Base-by-base conservation (phyloP, 805 yeast genomes). In the Ogataea parapolymorpha region DNA sequence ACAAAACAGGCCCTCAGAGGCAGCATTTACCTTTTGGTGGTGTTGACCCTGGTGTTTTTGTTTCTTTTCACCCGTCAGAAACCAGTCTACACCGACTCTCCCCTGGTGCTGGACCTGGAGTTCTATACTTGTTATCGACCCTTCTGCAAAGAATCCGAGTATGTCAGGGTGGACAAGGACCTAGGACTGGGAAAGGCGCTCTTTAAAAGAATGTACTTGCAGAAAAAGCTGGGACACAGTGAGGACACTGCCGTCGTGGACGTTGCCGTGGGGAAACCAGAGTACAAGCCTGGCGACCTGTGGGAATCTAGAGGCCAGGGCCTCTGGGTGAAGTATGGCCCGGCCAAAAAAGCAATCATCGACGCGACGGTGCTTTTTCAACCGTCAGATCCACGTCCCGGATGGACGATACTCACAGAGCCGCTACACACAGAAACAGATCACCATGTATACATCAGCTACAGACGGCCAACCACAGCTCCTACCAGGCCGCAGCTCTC, bases 351-450 rank as follows among this genome's bases (percentile, higher is more conserved):
- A 67, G 79, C 1, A 59, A 82, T 6, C 74, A 79, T 6, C 16
- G 85, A 73, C 2, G 52, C 88, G 10, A 87, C 85, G 48, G 70
- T 87, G 1, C 62, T 90, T 26, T 89, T 79, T 65, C 95, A 95
- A 1, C 82, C 85, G 1, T 78, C 75, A 3, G 95, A 87, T 38
- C 95, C 95, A 3, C 68, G 95, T 41, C 77, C 79, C 0, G 75
- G 75, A 35, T 89, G 96, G 95, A 34, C 32, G 5, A 13, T 32
- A 15, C 38, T 29, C 32, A 18, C n/a, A 50, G 31, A 27, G 16
- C 30, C 34, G 7, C 16, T 44, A 48, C 20, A 28, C 24, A 33
- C 41, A 14, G 36, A 33, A n/a, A 39, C 37, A 23, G 41, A 23
- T 49, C 39, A 54, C 22, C 41, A 57, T 14, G 62, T 65, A 2